These are phyloP conservation scores for Athelia sp. DNA, from an alignment of 1,284 basidiomycete species.

Conservation along the genomic window DNA sequence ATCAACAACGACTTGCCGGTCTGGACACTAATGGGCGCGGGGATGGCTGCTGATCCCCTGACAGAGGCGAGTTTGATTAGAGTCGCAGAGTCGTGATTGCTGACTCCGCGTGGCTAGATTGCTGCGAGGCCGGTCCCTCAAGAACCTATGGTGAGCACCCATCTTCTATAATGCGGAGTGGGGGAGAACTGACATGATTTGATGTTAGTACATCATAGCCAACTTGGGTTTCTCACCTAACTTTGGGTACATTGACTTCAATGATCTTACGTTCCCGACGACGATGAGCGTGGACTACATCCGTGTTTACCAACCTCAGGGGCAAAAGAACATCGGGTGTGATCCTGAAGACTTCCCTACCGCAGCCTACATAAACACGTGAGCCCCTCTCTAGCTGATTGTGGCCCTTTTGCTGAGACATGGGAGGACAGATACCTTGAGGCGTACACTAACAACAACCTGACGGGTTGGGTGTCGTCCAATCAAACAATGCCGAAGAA, in stretches of 20 bases:
- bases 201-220: slow-evolving; percentile 32
- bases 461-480: slow-evolving; percentile 28
- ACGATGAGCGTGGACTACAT: slow-evolving; percentile 39
- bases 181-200: too few relatives aligned
- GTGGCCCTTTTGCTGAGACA: not conserved
- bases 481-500: slow-evolving; percentile 34
- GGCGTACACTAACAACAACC: slow-evolving; percentile 34
- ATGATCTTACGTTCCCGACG: slow-evolving; percentile 27
- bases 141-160: slow-evolving; percentile 41
- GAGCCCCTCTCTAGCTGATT: slow-evolving; percentile 11
- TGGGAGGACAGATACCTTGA: slow-evolving; percentile 24
- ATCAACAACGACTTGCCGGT: slow-evolving; percentile 30
- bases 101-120: slow-evolving; percentile 25
- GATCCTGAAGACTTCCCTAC: slow-evolving; percentile 34
- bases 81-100: slow-evolving; percentile 9
- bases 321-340: slow-evolving; percentile 32
- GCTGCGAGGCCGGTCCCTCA: slow-evolving; percentile 43
- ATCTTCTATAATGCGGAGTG: not conserved
- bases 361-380: slow-evolving; percentile 27
- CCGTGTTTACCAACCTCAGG: slow-evolving; percentile 36
- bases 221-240: slow-evolving; percentile 36
- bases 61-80: not conserved
- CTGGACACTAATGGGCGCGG: slow-evolving; percentile 40
- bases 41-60: slow-evolving; percentile 30
- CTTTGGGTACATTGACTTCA: slow-evolving; percentile 37